These are phyloP conservation scores for Fusarium sp. DNA, from an alignment of 2,329 filamentous ascomycete genomes.

Conservation along the genomic window DNA sequence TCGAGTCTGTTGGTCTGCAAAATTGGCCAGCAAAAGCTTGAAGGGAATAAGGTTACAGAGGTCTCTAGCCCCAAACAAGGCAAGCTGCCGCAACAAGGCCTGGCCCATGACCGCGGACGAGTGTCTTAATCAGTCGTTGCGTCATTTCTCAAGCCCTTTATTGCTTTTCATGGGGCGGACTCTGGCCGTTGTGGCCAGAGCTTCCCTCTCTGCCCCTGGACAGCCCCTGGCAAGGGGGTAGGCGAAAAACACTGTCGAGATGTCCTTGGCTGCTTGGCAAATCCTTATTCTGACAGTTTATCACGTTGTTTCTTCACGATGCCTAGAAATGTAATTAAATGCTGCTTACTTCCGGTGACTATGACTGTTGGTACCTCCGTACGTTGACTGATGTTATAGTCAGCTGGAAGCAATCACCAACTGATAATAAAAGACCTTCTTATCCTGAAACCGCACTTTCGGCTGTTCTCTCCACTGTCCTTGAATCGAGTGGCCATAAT, in stretches of 20 bases:
- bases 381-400: background rate
- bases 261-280: background rate
- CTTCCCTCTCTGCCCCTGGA: background rate
- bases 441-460: slow-evolving; percentile 15
- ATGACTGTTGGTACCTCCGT: background rate
- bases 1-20: background rate
- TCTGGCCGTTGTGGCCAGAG: background rate
- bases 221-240: background rate
- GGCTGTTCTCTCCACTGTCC: background rate
- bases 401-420: background rate
- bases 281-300: background rate
- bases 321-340: background rate
- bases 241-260: background rate
- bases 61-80: slow-evolving; percentile 29
- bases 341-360: background rate
- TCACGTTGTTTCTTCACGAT: background rate
- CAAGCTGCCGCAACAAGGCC: slow-evolving; percentile 22
- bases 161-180: slow-evolving; percentile 3
- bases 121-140: slow-evolving; percentile 17
- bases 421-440: background rate
- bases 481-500: background rate
- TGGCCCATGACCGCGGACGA: background rate
- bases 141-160: slow-evolving; percentile 18
- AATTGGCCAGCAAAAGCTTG: slow-evolving; percentile 24
- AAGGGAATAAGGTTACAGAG: slow-evolving; percentile 31